These are phyloP conservation scores for Kodamaea anthophila DNA, from an alignment of 1,139 yeast genomes.

Conservation along the genomic window DNA sequence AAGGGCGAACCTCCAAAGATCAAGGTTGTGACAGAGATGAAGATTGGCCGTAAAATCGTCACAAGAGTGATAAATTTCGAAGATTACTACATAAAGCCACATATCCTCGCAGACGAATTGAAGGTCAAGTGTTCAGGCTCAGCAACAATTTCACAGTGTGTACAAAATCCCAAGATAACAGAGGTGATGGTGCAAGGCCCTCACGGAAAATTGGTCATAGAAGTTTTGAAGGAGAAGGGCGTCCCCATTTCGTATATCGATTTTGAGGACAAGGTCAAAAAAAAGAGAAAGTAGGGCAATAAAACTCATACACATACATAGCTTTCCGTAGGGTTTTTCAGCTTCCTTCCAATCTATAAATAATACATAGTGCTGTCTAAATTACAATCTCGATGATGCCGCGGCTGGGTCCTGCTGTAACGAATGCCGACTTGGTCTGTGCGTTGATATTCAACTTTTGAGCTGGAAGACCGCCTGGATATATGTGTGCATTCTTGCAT, in stretches of 20 bases:
- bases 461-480: slow-evolving; percentile 54
- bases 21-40: slow-evolving; percentile 62
- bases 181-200: slow-evolving; percentile 91
- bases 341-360: no score
- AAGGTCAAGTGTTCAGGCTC: slow-evolving; percentile 86
- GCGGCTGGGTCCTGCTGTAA: slow-evolving; percentile 49
- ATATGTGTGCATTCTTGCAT: slow-evolving; percentile 56
- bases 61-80: slow-evolving; percentile 72
- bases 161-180: slow-evolving; percentile 47
- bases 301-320: background rate
- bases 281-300: slow-evolving; percentile 37
- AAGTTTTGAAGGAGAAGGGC: slow-evolving; percentile 59
- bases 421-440: slow-evolving; percentile 50
- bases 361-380: slow-evolving; percentile 15
- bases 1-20: slow-evolving; percentile 71
- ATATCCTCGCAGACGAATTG: slow-evolving; percentile 59
- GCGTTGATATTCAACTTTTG: slow-evolving; percentile 46
- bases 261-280: slow-evolving; percentile 58
- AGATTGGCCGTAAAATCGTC: slow-evolving; percentile 75
- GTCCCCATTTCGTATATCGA: slow-evolving; percentile 56
- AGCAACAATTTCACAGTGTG: slow-evolving; percentile 57
- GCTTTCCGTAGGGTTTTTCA: no score
- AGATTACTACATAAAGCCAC: slow-evolving; percentile 58
- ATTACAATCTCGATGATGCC: slow-evolving; percentile 52
- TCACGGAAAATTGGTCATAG: slow-evolving; percentile 59